Evolutionary conservation across 2,329 filamentous ascomycete species (phyloP).

Genomic region (Hymenoscyphus occultus): DNA sequence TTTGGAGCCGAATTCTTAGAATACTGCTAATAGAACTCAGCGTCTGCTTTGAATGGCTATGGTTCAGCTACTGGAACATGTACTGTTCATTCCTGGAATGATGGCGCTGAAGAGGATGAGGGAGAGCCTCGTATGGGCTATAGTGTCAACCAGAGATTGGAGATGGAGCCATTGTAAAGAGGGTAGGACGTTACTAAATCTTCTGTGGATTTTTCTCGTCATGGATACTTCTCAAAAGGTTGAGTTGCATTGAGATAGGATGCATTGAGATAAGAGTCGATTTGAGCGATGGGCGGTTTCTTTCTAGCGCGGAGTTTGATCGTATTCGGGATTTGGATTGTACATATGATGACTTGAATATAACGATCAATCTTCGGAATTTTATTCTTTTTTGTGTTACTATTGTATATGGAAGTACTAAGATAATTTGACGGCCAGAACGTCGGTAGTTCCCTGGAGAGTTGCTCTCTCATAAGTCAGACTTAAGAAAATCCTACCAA

Average conservation of each 20-base stretch:
- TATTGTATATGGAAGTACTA: no score
- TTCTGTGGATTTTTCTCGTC: no score
- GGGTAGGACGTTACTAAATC: no score
- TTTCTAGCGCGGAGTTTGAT: background rate
- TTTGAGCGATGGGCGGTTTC: background rate
- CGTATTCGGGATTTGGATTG: background rate
- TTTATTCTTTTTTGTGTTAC: no score
- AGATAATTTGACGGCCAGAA: no score
- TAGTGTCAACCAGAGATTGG: slow-evolving; percentile 43
- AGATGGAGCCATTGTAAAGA: slow-evolving; percentile 23
- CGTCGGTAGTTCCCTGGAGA: no score
- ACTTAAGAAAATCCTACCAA: no score
- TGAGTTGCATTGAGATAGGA: background rate
- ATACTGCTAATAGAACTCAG: slow-evolving; percentile 37
- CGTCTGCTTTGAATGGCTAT: slow-evolving; percentile 69
- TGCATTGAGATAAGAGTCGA: background rate
- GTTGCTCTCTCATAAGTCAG: no score
- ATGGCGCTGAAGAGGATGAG: slow-evolving; percentile 56
- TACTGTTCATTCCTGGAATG: slow-evolving; percentile 66
- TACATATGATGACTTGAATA: slow-evolving; percentile 4
- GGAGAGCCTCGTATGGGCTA: slow-evolving; percentile 48
- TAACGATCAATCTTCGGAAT: background rate
- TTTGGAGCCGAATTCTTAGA: slow-evolving; percentile 5
- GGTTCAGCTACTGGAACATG: slow-evolving; percentile 62
- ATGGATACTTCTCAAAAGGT: no score